A percentile compares a stretch with the other conserved stretches of the same genome.
These are phyloP conservation scores for Alnus rubra DNA, from an alignment of 306 rosid species.

Conservation along the genomic window DNA sequence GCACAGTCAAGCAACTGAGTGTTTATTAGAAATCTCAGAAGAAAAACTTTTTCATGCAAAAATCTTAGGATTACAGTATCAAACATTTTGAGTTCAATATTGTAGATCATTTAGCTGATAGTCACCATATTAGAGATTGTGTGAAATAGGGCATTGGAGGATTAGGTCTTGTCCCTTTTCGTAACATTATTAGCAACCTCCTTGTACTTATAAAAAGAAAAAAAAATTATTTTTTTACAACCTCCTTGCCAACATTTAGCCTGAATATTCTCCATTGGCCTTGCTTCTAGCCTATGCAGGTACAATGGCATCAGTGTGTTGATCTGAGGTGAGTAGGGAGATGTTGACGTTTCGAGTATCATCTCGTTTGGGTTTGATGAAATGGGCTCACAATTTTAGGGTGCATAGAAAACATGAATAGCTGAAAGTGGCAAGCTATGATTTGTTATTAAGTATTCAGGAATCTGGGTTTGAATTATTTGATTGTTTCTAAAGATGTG, in stretches of 20 bases:
- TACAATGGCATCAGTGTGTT: not conserved
- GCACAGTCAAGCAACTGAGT: no score
- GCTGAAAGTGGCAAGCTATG: not conserved
- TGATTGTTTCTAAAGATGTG: not conserved
- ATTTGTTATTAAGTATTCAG: not conserved
- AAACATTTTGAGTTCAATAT: not conserved
- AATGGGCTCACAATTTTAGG: not conserved
- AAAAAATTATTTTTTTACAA: not conserved
- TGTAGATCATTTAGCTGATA: not conserved
- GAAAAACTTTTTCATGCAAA: not conserved
- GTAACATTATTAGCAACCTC: not conserved
- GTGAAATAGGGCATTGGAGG: not conserved
- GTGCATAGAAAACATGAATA: not conserved
- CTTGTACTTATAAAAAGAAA: not conserved
- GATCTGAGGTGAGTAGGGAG: not conserved
- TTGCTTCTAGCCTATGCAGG: not conserved
- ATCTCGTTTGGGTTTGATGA: not conserved
- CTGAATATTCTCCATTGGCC: not conserved
- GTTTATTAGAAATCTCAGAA: no score
- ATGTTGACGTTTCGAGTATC: not conserved
- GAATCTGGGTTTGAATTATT: not conserved
- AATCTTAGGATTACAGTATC: not conserved
- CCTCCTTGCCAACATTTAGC: not conserved
- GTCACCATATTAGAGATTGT: not conserved
- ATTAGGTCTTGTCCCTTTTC: not conserved